Evolutionary conservation across 768 basidiomycete genomes (phyloP).

Genomic region (Rhizopogon sp.): DNA sequence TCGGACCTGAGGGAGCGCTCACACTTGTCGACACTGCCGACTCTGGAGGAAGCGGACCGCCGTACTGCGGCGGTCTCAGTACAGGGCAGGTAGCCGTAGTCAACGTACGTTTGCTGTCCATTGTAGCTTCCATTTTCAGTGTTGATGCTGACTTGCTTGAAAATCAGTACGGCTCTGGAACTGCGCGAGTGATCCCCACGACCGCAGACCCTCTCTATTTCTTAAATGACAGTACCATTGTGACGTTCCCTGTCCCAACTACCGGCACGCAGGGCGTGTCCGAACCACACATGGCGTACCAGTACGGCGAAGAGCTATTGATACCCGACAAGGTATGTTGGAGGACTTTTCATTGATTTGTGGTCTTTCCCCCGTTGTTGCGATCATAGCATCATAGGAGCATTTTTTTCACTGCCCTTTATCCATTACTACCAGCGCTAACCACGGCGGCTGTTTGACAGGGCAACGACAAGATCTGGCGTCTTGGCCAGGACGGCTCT

Average conservation of each 20-base stretch:
- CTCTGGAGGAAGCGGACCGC: conserved; percentile 48
- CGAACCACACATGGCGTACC: conserved; percentile 63
- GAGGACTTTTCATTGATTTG: neutral
- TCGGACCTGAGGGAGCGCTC: conserved; percentile 40
- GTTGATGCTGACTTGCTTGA: neutral
- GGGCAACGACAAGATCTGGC: conserved; percentile 70
- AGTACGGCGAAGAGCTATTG: conserved; percentile 52
- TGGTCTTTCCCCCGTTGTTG: neutral
- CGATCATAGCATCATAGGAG: neutral
- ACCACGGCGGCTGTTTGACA: conserved; percentile 15
- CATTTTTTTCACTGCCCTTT: neutral
- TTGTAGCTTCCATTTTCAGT: too few species aligned
- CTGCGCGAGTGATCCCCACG: conserved; percentile 49
- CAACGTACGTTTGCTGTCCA: conserved; percentile 37
- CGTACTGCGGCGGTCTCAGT: conserved; percentile 45
- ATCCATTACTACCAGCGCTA: too few species aligned
- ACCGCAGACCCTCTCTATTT: conserved; percentile 32
- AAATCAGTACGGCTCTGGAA: conserved; percentile 46
- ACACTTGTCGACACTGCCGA: conserved; percentile 39
- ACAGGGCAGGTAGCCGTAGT: conserved; percentile 55
- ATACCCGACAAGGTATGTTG: conserved; percentile 57
- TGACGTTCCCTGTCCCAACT: conserved; percentile 48
- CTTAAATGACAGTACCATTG: conserved; percentile 28
- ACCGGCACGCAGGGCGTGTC: conserved; percentile 31
- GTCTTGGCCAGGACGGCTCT: conserved; percentile 40